Evolutionary conservation across 345 rosid genomes (phyloP).

Genomic region (Noccaea caerulescens): DNA sequence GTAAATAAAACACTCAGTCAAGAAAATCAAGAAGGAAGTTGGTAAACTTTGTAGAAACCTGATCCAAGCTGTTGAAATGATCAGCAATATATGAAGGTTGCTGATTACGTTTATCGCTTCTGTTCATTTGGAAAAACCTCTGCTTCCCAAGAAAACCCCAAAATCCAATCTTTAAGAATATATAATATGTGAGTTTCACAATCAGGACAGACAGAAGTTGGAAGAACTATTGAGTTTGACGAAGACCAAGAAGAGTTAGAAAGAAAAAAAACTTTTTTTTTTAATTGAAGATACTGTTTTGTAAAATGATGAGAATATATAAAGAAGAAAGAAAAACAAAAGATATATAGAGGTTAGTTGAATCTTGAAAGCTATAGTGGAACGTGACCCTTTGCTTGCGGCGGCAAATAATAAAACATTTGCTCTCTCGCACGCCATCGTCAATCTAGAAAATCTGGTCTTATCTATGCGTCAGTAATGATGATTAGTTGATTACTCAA

Average conservation of each 20-base stretch:
- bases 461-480: slow-evolving; percentile 25
- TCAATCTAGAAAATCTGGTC: slow-evolving; percentile 17
- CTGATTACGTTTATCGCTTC: slow-evolving; percentile 35
- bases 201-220: slow-evolving; percentile 14
- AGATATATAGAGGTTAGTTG: slow-evolving; percentile 23
- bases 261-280: too few species aligned
- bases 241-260: slow-evolving; percentile 21
- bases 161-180: slow-evolving; percentile 9
- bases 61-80: slow-evolving; percentile 69
- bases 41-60: slow-evolving; percentile 51
- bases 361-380: slow-evolving; percentile 39
- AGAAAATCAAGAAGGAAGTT: slow-evolving; percentile 25
- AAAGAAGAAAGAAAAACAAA: neutral
- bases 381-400: slow-evolving; percentile 43
- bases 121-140: slow-evolving; percentile 36
- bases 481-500: neutral
- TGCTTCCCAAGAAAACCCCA: slow-evolving; percentile 6
- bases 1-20: neutral
- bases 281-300: neutral
- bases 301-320: neutral
- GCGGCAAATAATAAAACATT: slow-evolving; percentile 20
- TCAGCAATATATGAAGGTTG: slow-evolving; percentile 59
- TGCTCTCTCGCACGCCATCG: slow-evolving; percentile 26
- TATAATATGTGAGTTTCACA: neutral
- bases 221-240: slow-evolving; percentile 28